Percentiles rank a stretch among this genome's conserved stretches.
Conservation (phyloP, 2,329 filamentous ascomycete genomes). For the Colletotrichum incanum region DNA sequence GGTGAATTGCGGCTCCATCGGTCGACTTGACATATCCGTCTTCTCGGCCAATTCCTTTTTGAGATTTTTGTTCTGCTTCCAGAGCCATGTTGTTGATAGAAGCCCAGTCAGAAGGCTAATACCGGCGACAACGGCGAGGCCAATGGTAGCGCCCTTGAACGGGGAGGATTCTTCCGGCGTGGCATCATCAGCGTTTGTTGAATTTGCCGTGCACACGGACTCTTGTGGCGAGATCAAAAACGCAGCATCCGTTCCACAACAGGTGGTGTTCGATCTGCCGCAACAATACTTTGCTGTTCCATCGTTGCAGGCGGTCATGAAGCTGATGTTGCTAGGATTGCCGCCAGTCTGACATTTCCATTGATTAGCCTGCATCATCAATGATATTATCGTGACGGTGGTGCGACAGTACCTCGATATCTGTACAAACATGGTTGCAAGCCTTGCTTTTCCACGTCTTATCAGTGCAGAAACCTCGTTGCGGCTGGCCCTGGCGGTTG, state of each 20-base stretch:
- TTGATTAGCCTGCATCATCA: background rate
- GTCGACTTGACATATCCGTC: background rate
- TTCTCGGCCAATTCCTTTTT: slow-evolving; percentile 39
- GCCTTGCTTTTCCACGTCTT: slow-evolving; percentile 50
- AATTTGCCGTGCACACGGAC: slow-evolving; percentile 43
- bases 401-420: slow-evolving; percentile 42
- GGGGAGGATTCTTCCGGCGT: slow-evolving; percentile 4
- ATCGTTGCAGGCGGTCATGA: slow-evolving; percentile 42
- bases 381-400: background rate
- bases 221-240: slow-evolving; percentile 46
- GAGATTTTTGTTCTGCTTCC: slow-evolving; percentile 45
- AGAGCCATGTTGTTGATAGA: slow-evolving; percentile 44
- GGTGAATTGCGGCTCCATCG: slow-evolving; percentile 25
- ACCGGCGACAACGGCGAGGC: slow-evolving; percentile 46
- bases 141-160: slow-evolving; percentile 48
- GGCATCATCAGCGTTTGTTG: slow-evolving; percentile 26
- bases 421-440: slow-evolving; percentile 51
- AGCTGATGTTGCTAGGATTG: slow-evolving; percentile 15
- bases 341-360: slow-evolving; percentile 6
- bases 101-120: slow-evolving; percentile 42
- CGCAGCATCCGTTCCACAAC: slow-evolving; percentile 49
- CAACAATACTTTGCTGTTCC: slow-evolving; percentile 53
- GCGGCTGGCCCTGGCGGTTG: slow-evolving; percentile 44
- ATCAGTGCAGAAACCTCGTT: slow-evolving; percentile 52
- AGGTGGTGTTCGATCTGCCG: slow-evolving; percentile 48